A percentile compares a stretch with the other conserved stretches of the same genome.
These are phyloP conservation scores for Chlamydomonas urium DNA, from an alignment of 139 green algal species.

Conservation along the genomic window DNA sequence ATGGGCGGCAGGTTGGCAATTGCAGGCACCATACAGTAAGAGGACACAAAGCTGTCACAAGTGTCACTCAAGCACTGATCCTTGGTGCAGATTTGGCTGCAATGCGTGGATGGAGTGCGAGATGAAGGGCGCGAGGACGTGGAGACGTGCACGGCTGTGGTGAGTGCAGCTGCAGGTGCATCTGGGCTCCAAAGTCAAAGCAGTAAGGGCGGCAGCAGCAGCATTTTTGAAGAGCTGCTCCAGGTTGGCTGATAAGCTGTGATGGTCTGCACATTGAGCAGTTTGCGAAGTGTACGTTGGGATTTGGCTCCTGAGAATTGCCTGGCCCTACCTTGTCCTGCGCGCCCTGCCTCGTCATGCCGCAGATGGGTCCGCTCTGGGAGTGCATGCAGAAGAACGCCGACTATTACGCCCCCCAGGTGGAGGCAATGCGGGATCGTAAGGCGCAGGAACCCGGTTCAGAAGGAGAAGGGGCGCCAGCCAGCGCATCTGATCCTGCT, in stretches of 20 bases:
- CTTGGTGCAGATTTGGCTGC: slow-evolving; percentile 20
- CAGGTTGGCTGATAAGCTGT: not conserved
- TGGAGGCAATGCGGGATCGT: not conserved
- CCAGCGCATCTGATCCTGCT: no score
- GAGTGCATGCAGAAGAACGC: slow-evolving; percentile 20
- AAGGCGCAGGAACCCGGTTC: not conserved
- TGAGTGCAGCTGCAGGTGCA: not conserved
- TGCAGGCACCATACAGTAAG: no score
- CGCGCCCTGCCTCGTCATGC: no score
- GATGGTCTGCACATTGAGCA: no score
- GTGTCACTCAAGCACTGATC: no score
- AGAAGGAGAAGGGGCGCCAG: not conserved
- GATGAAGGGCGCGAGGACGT: slow-evolving; percentile 23
- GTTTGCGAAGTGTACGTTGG: not conserved
- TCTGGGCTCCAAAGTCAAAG: not conserved
- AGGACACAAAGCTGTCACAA: no score
- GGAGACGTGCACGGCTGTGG: slow-evolving; percentile 17
- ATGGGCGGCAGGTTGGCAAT: no score
- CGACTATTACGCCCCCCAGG: slow-evolving; percentile 18
- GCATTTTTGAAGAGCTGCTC: not conserved
- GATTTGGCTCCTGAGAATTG: not conserved
- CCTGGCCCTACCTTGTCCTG: not conserved
- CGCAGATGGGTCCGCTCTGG: slow-evolving; percentile 20
- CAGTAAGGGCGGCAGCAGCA: not conserved
- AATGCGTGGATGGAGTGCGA: slow-evolving; percentile 19